Base-by-base conservation (phyloP, 305 asterid genomes). In the Fraxinus angustifolia region DNA sequence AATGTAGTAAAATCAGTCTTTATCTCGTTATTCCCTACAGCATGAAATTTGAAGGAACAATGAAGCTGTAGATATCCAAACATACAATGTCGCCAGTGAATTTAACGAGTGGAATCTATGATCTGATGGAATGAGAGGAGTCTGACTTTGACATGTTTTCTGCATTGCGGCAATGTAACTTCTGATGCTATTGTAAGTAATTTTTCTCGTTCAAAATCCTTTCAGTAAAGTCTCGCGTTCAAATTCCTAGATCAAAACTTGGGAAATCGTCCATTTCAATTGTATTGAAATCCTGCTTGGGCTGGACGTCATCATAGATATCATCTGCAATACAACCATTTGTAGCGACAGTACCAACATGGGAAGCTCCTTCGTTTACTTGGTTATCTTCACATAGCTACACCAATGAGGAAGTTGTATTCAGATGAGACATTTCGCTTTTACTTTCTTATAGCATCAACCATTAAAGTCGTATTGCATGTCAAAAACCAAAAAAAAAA, bases 231-330 rank as follows among this genome's bases (percentile, higher is more conserved):
- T 5, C 21, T 73, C 75, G 67, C 70, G 71, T 85, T 87, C 90
- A 93, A 87, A 93, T 80, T 78, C 99, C 98, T 85, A 95, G 97
- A 88, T 95, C 95, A 80, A 93, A 95, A 85, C 94, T 90, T 10
- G 97, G 97, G 78, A 87, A 78, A 10, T 90, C 93, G 5, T 83
- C 86, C 79, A 77, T 79, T 82, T 82, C 85, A 78, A 33, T 56
- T 33, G 80, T 58, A 73, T 65, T 42, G 74, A 36, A 78, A 72
- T 84, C 82, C 53, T 67, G 85, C 82, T 80, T 50, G 28, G 70
- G 74, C 65, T 75, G 86, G 72, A 77, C 79, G 8, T 53, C 76
- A 42, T 70, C 85, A 79, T 83, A 80, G 28, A 30, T 76, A 75
- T 36, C 79, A 73, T 42, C 83, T 58, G 87, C 78, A 60, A 68